phyloP scores from a whole-genome alignment of 2,329 filamentous ascomycete genomes.

The Calonectria naviculata region DNA sequence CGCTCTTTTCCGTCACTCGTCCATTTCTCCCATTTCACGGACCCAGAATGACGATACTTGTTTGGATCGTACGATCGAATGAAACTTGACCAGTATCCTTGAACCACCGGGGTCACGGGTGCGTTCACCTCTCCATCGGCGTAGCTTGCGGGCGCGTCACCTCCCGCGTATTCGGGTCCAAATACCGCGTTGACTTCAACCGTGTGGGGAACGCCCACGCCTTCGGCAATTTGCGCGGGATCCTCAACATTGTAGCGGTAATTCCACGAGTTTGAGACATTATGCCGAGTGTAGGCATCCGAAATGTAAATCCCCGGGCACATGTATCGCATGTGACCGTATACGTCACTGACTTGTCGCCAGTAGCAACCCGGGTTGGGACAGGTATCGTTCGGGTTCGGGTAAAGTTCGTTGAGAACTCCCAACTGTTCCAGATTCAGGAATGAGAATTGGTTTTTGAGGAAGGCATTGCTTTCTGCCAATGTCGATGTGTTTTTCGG shows the following conservation, averaged over 20 bases:
- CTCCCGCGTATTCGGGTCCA: conserved; percentile 65
- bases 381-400: conserved; percentile 48
- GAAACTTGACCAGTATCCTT: conserved; percentile 82
- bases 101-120: conserved; percentile 68
- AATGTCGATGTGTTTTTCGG: conserved; percentile 45
- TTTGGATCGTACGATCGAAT: conserved; percentile 76
- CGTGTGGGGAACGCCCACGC: conserved; percentile 74
- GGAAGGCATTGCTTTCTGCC: conserved; percentile 45
- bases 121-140: conserved; percentile 62
- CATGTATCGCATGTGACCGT: conserved; percentile 50
- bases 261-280: conserved; percentile 64
- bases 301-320: conserved; percentile 48
- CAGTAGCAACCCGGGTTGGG: conserved; percentile 48
- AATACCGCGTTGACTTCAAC: conserved; percentile 76
- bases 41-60: conserved; percentile 40
- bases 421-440: conserved; percentile 45
- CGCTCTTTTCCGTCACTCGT: conserved; percentile 40
- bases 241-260: conserved; percentile 79
- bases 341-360: conserved; percentile 49
- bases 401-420: conserved; percentile 48
- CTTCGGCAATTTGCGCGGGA: conserved; percentile 59
- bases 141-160: conserved; percentile 67
- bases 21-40: conserved; percentile 56
- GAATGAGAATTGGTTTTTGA: conserved; percentile 48
- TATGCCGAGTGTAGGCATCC: conserved; percentile 42